Conservation (phyloP, 2,329 filamentous ascomycete genomes). For the Stemphylium vesicarium region DNA sequence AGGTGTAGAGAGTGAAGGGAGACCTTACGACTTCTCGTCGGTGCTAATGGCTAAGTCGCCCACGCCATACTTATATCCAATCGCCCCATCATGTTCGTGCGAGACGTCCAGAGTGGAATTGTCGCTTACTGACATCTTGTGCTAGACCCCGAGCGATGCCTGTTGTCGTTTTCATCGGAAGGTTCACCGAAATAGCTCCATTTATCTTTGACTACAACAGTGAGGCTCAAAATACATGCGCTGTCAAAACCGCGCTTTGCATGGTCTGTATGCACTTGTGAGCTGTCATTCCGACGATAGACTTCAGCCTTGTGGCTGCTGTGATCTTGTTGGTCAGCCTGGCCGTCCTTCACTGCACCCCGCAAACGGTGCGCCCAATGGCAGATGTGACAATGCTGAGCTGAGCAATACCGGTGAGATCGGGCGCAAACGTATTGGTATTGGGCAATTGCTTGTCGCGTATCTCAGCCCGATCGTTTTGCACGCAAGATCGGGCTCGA, state of each 20-base stretch:
- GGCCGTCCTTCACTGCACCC: constrained; percentile 2
- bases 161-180: not conserved
- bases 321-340: constrained; percentile 5
- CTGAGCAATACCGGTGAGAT: constrained; percentile 8
- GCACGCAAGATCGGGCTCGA: not conserved
- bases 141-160: no score
- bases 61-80: not conserved
- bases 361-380: not conserved
- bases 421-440: not conserved
- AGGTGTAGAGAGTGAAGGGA: not conserved
- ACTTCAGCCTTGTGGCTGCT: constrained; percentile 1
- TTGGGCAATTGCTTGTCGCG: not conserved
- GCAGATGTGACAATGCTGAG: not conserved
- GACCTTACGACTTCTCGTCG: constrained; percentile 7
- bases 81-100: not conserved
- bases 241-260: not conserved
- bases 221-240: constrained; percentile 4
- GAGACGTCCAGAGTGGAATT: not conserved
- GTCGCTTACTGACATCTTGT: constrained; percentile 2
- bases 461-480: not conserved
- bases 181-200: not conserved
- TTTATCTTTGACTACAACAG: not conserved
- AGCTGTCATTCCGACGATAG: constrained; percentile 2
- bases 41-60: constrained; percentile 1
- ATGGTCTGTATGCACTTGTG: constrained; percentile 5